These are phyloP conservation scores for Salvia hispanica DNA, from an alignment of 257 asterid genomes.

Conservation along the genomic window DNA sequence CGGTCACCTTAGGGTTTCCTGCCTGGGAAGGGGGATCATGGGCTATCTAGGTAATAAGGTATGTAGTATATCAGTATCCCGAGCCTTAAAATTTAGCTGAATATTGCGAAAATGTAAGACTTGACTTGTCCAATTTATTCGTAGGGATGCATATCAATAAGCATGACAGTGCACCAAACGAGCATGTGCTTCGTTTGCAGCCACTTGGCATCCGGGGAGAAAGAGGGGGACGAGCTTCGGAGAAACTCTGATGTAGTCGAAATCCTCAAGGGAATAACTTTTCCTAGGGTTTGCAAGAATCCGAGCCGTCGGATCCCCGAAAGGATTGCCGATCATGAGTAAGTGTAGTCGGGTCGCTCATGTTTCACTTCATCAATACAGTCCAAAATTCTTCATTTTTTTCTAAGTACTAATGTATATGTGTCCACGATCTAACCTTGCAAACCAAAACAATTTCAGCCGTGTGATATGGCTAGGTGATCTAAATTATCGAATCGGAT, in stretches of 20 bases:
- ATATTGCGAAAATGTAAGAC: too few relatives aligned
- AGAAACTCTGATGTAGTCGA: constrained; percentile 82
- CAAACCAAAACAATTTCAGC: constrained; percentile 43
- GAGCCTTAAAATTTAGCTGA: neutral
- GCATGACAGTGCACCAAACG: constrained; percentile 85
- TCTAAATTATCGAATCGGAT: constrained; percentile 81
- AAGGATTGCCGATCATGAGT: constrained; percentile 75
- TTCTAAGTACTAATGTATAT: neutral
- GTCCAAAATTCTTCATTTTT: too few relatives aligned
- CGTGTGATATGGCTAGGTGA: constrained; percentile 94
- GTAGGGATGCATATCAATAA: constrained; percentile 90
- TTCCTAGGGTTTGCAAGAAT: constrained; percentile 60
- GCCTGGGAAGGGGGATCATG: constrained; percentile 95
- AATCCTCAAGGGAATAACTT: constrained; percentile 65
- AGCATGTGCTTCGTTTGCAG: constrained; percentile 90
- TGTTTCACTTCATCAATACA: neutral
- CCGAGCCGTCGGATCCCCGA: constrained; percentile 51
- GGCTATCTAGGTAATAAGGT: constrained; percentile 96
- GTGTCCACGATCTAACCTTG: neutral
- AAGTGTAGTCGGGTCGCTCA: constrained; percentile 25
- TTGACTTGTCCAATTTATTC: neutral
- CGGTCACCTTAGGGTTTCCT: constrained; percentile 69
- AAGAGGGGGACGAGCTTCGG: constrained; percentile 82
- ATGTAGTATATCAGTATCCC: neutral
- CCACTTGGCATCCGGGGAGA: constrained; percentile 96